Evolutionary conservation across 2,329 filamentous ascomycete species (phyloP).

Genomic region (Alternaria longipes): DNA sequence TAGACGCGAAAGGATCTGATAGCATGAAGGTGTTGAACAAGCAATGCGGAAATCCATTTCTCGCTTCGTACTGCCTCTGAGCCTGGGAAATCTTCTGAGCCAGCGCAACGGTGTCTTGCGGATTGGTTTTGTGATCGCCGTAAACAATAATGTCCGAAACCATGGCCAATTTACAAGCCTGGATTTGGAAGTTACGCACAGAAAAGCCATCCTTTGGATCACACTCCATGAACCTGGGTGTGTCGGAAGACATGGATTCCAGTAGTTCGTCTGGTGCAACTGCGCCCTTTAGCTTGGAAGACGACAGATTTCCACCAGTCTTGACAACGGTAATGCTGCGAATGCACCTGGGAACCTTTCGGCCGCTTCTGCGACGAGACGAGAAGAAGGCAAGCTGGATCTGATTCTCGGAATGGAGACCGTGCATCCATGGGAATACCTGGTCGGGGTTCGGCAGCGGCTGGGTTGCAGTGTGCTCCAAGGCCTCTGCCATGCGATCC

Average conservation of each 20-base stretch:
- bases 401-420: conserved; percentile 86
- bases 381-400: conserved; percentile 91
- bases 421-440: conserved; percentile 97
- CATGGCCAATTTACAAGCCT: conserved; percentile 85
- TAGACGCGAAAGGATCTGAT: conserved; percentile 53
- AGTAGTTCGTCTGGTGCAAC: conserved; percentile 84
- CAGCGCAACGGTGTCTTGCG: conserved; percentile 71
- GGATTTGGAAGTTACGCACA: conserved; percentile 96
- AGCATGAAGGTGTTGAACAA: conserved; percentile 87
- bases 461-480: conserved; percentile 80
- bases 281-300: conserved; percentile 84
- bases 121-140: conserved; percentile 72
- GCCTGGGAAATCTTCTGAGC: conserved; percentile 74
- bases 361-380: conserved; percentile 74
- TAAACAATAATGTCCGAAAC: conserved; percentile 95
- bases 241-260: conserved; percentile 55
- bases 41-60: conserved; percentile 64
- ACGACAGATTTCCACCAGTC: conserved; percentile 79
- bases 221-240: conserved; percentile 76
- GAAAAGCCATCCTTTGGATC: conserved; percentile 93
- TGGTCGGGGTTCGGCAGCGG: conserved; percentile 83
- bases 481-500: conserved; percentile 71
- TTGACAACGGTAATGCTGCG: conserved; percentile 88
- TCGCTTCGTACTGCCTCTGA: conserved; percentile 76
- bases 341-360: conserved; percentile 77